Base-by-base conservation (phyloP, 192 early-diverging fungal species). In the Funneliformis geosporum region DNA sequence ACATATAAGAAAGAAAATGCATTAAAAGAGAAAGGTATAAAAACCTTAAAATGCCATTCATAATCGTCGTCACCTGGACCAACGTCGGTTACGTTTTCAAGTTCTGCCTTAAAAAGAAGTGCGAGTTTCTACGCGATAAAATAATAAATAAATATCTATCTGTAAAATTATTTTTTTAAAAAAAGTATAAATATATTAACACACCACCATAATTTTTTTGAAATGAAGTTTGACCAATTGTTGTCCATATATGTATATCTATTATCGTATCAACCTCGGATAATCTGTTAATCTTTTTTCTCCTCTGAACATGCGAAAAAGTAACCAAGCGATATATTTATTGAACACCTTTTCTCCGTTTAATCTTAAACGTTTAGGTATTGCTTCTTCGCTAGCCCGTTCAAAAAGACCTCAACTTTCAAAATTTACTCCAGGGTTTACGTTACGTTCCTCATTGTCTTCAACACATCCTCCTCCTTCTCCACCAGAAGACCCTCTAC, bases 1-100 rank as follows among this genome's bases (percentile, higher is more conserved):
- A n/a, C n/a, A n/a, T n/a, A n/a, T n/a, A n/a, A n/a, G n/a, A n/a
- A n/a, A n/a, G n/a, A n/a, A n/a, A n/a, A n/a, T n/a, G n/a, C n/a
- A n/a, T n/a, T n/a, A n/a, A n/a, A n/a, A 18, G 76, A 59, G 2
- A 8, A n/a, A 12, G 42, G n/a, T n/a, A n/a, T 5, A 83, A 27
- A 7, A 59, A 85, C 81, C 86, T 93, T 93, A 86, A 92, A 95
- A 73, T 91, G 86, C 90, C 90, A 93, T 61, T 85, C 88, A 80
- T 91, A 90, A 61, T 88, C 87, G 28, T 87, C 86, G 46, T 88
- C 88, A 12, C 81, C 82, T 6, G 93, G 92, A 27, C 81, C 79
- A 66, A 97, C 85, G 55, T 92, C 88, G 1, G 96, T 94, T 8
- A 96, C 89, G 80, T 95, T 95, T 68, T 90, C 88, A 33, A 97